Evolutionary conservation across 805 yeast genomes (phyloP).

Genomic region (Nakazawaea wyomingensis): DNA sequence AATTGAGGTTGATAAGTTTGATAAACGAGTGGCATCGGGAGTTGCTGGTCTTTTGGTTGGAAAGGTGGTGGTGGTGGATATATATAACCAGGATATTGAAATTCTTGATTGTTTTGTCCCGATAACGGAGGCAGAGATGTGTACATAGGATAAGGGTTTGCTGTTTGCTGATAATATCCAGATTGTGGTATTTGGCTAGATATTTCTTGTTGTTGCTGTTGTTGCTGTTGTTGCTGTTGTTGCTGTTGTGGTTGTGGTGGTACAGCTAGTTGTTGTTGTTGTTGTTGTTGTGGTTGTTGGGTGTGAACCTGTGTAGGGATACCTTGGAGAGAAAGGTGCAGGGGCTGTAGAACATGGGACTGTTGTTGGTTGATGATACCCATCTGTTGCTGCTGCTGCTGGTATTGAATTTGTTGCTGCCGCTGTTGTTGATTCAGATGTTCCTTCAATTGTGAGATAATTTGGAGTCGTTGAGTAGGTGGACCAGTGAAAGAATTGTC

Average conservation of each 20-base stretch:
- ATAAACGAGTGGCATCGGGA: background rate
- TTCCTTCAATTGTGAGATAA: background rate
- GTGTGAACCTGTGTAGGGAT: background rate
- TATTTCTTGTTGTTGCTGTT: background rate
- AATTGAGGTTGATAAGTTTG: constrained; percentile 4
- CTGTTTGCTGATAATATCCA: background rate
- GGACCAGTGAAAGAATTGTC: background rate
- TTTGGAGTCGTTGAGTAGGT: background rate
- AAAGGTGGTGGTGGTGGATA: background rate
- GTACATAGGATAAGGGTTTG: background rate
- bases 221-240: background rate
- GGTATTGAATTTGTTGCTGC: background rate
- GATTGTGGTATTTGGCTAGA: background rate
- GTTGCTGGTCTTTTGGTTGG: constrained; percentile 2
- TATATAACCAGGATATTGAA: constrained; percentile 4
- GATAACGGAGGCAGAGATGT: background rate
- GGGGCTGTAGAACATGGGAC: too few species aligned
- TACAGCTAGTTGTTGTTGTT: background rate
- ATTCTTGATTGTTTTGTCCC: background rate
- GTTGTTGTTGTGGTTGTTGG: background rate
- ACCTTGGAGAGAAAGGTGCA: too few species aligned
- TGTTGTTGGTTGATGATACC: constrained; percentile 2
- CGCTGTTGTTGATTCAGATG: background rate
- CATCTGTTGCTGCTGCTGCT: background rate
- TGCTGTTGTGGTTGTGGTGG: background rate